A percentile compares a stretch with the other conserved stretches of the same genome.
These are phyloP conservation scores for Euphorbia pulcherrima DNA, from an alignment of 345 rosid species.

Conservation along the genomic window DNA sequence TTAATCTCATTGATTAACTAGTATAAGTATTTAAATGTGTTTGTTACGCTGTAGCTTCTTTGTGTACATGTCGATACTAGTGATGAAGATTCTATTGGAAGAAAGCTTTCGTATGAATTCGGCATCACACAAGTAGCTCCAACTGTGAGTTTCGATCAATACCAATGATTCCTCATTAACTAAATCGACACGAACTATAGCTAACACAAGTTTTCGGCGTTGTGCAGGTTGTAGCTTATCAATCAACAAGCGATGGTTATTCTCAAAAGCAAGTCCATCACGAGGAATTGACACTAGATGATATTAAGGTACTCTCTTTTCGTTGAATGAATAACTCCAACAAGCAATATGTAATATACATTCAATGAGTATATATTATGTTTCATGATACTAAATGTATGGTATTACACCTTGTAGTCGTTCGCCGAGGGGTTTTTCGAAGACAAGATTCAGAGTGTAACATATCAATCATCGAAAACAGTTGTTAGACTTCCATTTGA, in stretches of 20 bases:
- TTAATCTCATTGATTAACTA: not conserved
- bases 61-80: slow-evolving; percentile 14
- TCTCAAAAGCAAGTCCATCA: not conserved
- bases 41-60: slow-evolving; percentile 23
- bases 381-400: not conserved
- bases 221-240: slow-evolving; percentile 14
- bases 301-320: slow-evolving; percentile 12
- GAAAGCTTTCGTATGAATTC: slow-evolving; percentile 12
- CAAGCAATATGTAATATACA: not conserved
- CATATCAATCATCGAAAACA: not conserved
- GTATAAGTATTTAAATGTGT: too few species aligned
- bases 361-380: not conserved
- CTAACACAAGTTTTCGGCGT: too few species aligned
- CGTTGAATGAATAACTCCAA: not conserved
- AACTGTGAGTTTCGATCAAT: slow-evolving; percentile 19
- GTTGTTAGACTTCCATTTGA: slow-evolving; percentile 2
- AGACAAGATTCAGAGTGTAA: not conserved
- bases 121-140: slow-evolving; percentile 4
- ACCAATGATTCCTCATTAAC: not conserved
- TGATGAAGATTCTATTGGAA: not conserved
- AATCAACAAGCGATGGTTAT: not conserved
- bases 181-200: too few species aligned
- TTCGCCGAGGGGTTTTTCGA: slow-evolving; percentile 13
- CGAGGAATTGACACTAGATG: slow-evolving; percentile 4
- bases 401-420: not conserved